phyloP scores from a whole-genome alignment of 2,329 filamentous ascomycete genomes.

The Fusarium chlamydosporum region DNA sequence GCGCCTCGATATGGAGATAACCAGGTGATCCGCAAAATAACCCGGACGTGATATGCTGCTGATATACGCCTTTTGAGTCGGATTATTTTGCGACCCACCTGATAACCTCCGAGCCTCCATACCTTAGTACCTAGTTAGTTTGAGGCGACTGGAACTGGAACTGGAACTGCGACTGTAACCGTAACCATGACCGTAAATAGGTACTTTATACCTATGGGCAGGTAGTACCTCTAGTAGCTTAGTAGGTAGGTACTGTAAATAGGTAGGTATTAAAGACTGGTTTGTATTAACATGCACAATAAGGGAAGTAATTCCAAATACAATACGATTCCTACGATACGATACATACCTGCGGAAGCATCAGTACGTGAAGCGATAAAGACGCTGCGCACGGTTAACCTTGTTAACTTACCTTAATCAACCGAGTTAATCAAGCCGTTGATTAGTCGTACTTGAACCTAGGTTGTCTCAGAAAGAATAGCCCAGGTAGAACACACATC shows the following conservation, averaged over 20 bases:
- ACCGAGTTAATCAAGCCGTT: slow-evolving; percentile 1
- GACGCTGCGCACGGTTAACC: not conserved
- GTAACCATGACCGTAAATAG: not conserved
- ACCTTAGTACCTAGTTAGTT: not conserved
- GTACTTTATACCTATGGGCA: not conserved
- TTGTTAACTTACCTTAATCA: not conserved
- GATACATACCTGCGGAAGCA: too few species aligned
- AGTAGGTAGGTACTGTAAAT: not conserved
- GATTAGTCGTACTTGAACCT: not conserved
- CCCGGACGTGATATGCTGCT: too few species aligned
- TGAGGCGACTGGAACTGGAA: slow-evolving; percentile 1
- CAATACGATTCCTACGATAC: too few species aligned
- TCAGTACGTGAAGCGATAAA: not conserved
- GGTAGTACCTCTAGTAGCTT: too few species aligned
- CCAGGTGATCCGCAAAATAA: too few species aligned
- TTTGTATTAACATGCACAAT: not conserved
- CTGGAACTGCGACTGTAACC: not conserved
- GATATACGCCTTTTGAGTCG: too few species aligned
- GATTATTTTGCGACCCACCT: too few species aligned
- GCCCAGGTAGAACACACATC: not conserved
- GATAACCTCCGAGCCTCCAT: slow-evolving; percentile 11
- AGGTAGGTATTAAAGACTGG: not conserved
- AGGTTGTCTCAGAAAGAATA: not conserved
- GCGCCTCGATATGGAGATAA: slow-evolving; percentile 22
- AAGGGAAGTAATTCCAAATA: slow-evolving; percentile 3